Evolutionary conservation across 352 stramenopile species (phyloP).

Genomic region (Globisporangium nagaii): DNA sequence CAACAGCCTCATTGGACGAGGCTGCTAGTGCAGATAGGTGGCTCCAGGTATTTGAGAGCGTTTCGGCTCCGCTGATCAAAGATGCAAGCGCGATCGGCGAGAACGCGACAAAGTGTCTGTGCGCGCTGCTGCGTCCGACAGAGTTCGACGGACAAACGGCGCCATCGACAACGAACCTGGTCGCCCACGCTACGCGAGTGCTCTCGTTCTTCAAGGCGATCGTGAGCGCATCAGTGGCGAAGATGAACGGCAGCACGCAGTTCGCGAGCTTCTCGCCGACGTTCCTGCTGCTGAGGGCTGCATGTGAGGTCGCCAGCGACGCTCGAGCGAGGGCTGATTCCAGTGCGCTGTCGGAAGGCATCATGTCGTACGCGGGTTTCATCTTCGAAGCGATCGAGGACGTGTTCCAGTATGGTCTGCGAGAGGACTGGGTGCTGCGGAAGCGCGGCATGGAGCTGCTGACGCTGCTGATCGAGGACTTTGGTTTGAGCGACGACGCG

Average conservation of each 20-base stretch:
- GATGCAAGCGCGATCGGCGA: conserved; percentile 44
- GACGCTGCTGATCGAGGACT: conserved; percentile 36
- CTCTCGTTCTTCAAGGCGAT: conserved; percentile 30
- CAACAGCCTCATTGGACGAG: too few relatives aligned
- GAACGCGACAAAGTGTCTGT: conserved; percentile 41
- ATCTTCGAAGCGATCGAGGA: conserved; percentile 61
- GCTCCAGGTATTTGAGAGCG: conserved; percentile 19
- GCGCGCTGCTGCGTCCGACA: conserved; percentile 31
- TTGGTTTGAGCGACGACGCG: conserved; percentile 23
- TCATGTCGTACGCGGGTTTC: conserved; percentile 29
- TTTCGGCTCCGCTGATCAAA: conserved; percentile 29
- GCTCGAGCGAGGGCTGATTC: conserved; percentile 19
- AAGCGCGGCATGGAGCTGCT: conserved; percentile 52
- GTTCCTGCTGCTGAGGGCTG: conserved; percentile 45
- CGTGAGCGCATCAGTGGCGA: conserved; percentile 24
- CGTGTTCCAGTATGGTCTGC: conserved; percentile 35
- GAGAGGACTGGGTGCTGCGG: conserved; percentile 50
- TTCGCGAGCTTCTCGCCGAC: conserved; percentile 35
- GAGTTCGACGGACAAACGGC: conserved; percentile 47
- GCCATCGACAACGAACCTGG: conserved; percentile 20
- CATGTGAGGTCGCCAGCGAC: conserved; percentile 25
- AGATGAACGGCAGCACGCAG: conserved; percentile 43
- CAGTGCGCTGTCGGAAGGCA: conserved; percentile 19
- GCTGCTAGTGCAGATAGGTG: background rate
- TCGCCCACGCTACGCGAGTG: conserved; percentile 27